These are phyloP conservation scores for Trichoderma aggressivum DNA, from an alignment of 2,329 filamentous ascomycete species.

Conservation along the genomic window DNA sequence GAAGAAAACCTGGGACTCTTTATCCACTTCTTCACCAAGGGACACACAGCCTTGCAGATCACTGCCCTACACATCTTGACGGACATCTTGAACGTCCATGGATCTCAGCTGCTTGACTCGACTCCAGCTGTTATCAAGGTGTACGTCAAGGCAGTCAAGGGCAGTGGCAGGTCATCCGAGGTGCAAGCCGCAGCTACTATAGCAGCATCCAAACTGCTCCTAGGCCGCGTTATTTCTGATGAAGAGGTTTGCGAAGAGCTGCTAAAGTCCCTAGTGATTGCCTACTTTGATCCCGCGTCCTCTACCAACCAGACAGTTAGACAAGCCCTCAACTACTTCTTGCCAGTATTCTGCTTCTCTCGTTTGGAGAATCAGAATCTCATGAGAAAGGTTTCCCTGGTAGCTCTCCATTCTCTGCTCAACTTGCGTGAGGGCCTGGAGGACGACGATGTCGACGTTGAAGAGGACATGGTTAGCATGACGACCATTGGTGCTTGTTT, in stretches of 20 bases:
- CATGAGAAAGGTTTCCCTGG: conserved; percentile 71
- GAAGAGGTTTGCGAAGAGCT: conserved; percentile 65
- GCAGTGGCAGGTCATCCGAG: conserved; percentile 63
- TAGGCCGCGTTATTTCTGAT: conserved; percentile 74
- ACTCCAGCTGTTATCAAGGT: conserved; percentile 74
- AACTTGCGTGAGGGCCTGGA: conserved; percentile 69
- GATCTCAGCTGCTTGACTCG: conserved; percentile 67
- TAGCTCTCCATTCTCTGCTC: conserved; percentile 71
- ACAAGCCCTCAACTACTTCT: conserved; percentile 87
- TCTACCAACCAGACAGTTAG: conserved; percentile 75
- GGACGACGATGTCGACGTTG: conserved; percentile 71
- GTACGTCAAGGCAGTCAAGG: conserved; percentile 78
- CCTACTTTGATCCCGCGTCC: conserved; percentile 87
- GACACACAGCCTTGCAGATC: conserved; percentile 83
- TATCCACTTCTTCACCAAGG: conserved; percentile 93
- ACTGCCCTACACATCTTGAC: conserved; percentile 88
- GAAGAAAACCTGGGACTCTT: conserved; percentile 91
- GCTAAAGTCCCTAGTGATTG: conserved; percentile 77
- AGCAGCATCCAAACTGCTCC: conserved; percentile 80
- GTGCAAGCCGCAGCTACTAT: conserved; percentile 80
- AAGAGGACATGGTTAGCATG: conserved; percentile 75
- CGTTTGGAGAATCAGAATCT: conserved; percentile 76
- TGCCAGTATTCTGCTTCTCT: conserved; percentile 91
- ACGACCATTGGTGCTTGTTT: conserved; percentile 76
- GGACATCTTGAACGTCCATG: conserved; percentile 88